A percentile compares a stretch with the other conserved stretches of the same genome.
phyloP scores from a whole-genome alignment of 441 rosid species.

The Theobroma grandiflorum region DNA sequence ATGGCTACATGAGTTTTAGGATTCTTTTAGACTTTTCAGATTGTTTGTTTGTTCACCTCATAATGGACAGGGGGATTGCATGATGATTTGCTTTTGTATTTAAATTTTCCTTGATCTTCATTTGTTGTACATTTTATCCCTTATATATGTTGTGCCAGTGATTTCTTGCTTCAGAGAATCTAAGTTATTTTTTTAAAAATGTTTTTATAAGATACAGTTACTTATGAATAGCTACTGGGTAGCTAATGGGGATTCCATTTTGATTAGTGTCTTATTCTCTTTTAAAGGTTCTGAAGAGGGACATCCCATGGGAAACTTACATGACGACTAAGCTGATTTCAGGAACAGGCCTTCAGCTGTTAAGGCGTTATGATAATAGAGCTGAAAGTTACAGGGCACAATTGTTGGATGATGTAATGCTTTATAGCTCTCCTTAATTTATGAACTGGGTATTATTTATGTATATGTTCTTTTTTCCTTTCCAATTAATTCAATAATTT shows the following conservation, averaged over 20 bases:
- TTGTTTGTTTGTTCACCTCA: neutral
- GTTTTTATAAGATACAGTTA: neutral
- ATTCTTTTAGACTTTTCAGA: neutral
- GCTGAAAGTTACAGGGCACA: slow-evolving; percentile 83
- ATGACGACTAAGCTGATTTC: slow-evolving; percentile 89
- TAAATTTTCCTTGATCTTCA: neutral
- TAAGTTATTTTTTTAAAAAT: neutral
- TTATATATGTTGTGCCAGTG: neutral
- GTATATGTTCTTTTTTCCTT: neutral
- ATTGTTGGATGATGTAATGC: slow-evolving; percentile 86
- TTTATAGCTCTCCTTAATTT: slow-evolving; percentile 20
- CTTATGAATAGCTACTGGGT: neutral
- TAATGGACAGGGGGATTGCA: neutral
- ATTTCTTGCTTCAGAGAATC: neutral
- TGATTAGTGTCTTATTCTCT: slow-evolving; percentile 3
- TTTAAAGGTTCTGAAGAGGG: slow-evolving; percentile 85
- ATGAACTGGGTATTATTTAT: slow-evolving; percentile 11
- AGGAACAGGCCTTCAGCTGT: slow-evolving; percentile 82
- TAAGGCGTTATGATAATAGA: slow-evolving; percentile 86
- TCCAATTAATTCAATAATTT: neutral
- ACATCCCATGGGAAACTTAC: slow-evolving; percentile 99
- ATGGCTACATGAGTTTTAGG: neutral
- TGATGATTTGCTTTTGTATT: neutral
- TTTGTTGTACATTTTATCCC: neutral
- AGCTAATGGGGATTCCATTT: neutral